Evolutionary conservation across 495 filamentous ascomycete genomes (phyloP).

Genomic region (Aspergillus biplanus): DNA sequence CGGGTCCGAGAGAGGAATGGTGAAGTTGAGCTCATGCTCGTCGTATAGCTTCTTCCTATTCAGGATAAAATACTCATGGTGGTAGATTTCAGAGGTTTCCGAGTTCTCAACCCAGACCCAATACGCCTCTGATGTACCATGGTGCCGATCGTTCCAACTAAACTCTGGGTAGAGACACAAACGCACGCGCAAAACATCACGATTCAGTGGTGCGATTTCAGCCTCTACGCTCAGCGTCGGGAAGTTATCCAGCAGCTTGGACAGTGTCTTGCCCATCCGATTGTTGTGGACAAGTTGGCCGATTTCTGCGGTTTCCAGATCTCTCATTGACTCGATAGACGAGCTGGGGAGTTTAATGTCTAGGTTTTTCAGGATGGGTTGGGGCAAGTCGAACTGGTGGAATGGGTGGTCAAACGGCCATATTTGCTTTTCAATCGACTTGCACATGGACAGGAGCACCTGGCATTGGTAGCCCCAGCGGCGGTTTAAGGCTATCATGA

Average conservation of each 20-base stretch:
- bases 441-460: conserved; percentile 85
- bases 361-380: conserved; percentile 78
- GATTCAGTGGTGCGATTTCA: conserved; percentile 93
- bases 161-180: conserved; percentile 88
- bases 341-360: conserved; percentile 72
- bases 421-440: conserved; percentile 92
- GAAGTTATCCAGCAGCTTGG: conserved; percentile 85
- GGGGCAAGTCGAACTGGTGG: conserved; percentile 89
- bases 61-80: conserved; percentile 96
- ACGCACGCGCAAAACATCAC: conserved; percentile 88
- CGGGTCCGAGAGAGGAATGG: conserved; percentile 91
- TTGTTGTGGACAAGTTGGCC: conserved; percentile 90
- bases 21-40: conserved; percentile 96
- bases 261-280: conserved; percentile 78
- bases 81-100: conserved; percentile 95
- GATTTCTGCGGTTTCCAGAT: conserved; percentile 92
- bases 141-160: conserved; percentile 91
- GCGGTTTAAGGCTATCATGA: conserved; percentile 95
- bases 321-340: conserved; percentile 79
- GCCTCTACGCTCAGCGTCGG: conserved; percentile 87
- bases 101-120: conserved; percentile 99
- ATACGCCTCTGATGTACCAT: conserved; percentile 93
- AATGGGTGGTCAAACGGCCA: conserved; percentile 97
- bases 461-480: conserved; percentile 94
- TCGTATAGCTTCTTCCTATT: conserved; percentile 86